Evolutionary conservation across 2,329 filamentous ascomycete genomes (phyloP).

Genomic region (Fusarium globosum): DNA sequence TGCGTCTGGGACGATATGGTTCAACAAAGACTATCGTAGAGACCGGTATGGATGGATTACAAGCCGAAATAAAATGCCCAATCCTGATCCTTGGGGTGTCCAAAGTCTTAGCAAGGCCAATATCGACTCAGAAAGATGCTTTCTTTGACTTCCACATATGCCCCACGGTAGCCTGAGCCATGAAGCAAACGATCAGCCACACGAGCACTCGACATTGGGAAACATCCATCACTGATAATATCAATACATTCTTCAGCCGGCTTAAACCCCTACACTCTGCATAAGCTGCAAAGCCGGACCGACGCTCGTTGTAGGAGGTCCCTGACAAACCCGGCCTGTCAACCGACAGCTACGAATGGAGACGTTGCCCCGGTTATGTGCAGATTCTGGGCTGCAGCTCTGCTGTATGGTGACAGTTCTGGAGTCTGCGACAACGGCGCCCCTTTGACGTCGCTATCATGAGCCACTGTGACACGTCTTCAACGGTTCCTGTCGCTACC

Average conservation of each 20-base stretch:
- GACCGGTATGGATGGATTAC: not conserved
- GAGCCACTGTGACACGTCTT: conserved; percentile 36
- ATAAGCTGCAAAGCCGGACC: not conserved
- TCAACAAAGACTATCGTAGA: not conserved
- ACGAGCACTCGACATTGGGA: not conserved
- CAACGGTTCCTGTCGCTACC: conserved; percentile 40
- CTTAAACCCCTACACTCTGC: not conserved
- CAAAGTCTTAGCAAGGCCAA: not conserved
- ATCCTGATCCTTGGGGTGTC: not conserved
- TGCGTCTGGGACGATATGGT: not conserved
- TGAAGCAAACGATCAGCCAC: conserved; percentile 10
- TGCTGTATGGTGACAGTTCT: conserved; percentile 21
- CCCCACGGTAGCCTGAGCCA: conserved; percentile 11
- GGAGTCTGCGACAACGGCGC: conserved; percentile 19
- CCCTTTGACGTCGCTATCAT: conserved; percentile 15
- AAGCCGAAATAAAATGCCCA: not conserved
- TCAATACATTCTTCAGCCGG: not conserved
- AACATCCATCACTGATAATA: not conserved
- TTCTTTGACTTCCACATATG: conserved; percentile 11
- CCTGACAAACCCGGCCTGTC: not conserved
- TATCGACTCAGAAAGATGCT: not conserved
- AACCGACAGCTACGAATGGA: conserved; percentile 18
- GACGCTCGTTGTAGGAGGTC: not conserved
- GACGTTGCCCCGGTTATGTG: conserved; percentile 25
- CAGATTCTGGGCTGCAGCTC: conserved; percentile 28